phyloP scores from a whole-genome alignment of 176 grass and related monocot genomes.

The Microstegium vimineum region DNA sequence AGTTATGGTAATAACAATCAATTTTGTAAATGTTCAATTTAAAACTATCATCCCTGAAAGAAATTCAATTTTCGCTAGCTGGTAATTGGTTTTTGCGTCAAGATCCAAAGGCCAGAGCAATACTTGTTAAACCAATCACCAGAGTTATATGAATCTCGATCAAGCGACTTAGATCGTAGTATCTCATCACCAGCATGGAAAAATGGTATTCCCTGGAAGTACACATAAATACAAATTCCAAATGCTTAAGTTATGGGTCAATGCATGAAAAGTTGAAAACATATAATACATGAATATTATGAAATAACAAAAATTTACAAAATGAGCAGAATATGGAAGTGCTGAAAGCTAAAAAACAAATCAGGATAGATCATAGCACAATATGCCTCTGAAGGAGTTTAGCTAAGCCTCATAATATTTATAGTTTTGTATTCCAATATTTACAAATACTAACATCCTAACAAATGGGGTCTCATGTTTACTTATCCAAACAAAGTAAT shows the following conservation, averaged over 20 bases:
- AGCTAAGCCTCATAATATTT: neutral
- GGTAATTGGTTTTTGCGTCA: constrained; percentile 13
- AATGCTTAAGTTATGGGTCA: neutral
- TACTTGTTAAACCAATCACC: constrained; percentile 99
- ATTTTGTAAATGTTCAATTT: neutral
- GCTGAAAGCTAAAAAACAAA: constrained; percentile 1
- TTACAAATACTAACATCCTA: constrained; percentile 2
- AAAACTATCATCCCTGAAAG: neutral
- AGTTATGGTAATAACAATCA: neutral
- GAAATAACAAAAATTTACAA: neutral
- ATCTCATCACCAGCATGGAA: constrained; percentile 97
- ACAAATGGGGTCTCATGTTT: neutral
- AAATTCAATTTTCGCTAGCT: neutral
- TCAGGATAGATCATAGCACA: neutral
- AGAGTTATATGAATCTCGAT: constrained; percentile 95
- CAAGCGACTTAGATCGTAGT: constrained; percentile 86
- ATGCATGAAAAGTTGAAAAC: neutral
- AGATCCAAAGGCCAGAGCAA: constrained; percentile 1
- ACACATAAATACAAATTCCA: constrained; percentile 1
- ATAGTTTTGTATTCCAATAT: constrained; percentile 7
- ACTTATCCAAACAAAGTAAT: neutral
- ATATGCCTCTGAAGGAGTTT: neutral
- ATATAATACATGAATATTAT: neutral
- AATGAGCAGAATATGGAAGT: neutral
- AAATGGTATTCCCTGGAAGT: constrained; percentile 85